Conservation (phyloP, 2,329 filamentous ascomycete species). For the Aspergillus latus region DNA sequence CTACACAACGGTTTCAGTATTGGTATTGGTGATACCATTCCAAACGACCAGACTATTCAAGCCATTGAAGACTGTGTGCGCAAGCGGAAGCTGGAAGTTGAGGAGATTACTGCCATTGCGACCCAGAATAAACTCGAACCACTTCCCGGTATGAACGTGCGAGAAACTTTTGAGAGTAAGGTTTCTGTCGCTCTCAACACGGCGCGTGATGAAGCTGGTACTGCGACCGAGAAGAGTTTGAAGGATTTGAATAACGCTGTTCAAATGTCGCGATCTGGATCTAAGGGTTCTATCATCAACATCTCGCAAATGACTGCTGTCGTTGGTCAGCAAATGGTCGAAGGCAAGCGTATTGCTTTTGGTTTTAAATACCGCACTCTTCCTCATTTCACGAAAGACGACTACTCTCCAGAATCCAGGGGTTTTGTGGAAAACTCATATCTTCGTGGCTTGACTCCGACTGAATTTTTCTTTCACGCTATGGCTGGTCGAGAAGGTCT, state of each 20-base stretch:
- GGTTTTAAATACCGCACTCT: constrained; percentile 98
- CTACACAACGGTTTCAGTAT: constrained; percentile 96
- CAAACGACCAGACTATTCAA: constrained; percentile 78
- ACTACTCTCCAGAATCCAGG: constrained; percentile 94
- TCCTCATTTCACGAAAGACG: constrained; percentile 98
- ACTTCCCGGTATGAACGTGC: constrained; percentile 96
- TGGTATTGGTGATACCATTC: constrained; percentile 96
- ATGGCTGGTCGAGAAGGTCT: constrained; percentile 99
- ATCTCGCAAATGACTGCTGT: constrained; percentile 99
- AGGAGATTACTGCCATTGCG: constrained; percentile 70
- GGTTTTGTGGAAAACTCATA: constrained; percentile 99
- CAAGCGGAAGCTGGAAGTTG: constrained; percentile 77
- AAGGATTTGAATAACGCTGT: constrained; percentile 97
- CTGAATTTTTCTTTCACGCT: constrained; percentile 99
- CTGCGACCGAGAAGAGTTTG: constrained; percentile 82
- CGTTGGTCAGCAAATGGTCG: constrained; percentile 96
- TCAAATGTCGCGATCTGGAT: constrained; percentile 93
- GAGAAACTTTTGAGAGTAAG: constrained; percentile 97
- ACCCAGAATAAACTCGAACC: constrained; percentile 86
- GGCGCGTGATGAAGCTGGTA: constrained; percentile 95
- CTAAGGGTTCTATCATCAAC: constrained; percentile 98
- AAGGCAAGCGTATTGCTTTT: constrained; percentile 98
- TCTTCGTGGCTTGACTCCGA: constrained; percentile 87
- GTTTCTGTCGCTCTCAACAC: constrained; percentile 92
- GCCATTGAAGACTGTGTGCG: constrained; percentile 82